Percentiles rank a stretch among this genome's conserved stretches.
phyloP scores from a whole-genome alignment of 78 protist species.

The Capsaspora owczarzaki region DNA sequence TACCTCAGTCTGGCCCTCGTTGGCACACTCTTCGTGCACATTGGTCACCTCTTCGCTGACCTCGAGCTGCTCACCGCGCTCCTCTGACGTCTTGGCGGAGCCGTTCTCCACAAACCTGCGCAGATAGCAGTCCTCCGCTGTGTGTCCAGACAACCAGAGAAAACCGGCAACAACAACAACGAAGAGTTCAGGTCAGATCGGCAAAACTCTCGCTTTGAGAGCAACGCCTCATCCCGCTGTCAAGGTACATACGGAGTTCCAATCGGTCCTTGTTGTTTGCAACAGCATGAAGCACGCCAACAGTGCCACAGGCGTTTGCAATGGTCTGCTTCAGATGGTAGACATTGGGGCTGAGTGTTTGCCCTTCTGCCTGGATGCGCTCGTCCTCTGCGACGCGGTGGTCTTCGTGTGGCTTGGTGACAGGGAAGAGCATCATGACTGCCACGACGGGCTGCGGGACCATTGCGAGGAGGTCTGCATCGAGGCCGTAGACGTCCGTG shows the following conservation, averaged over 20 bases:
- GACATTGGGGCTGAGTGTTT: conserved; percentile 15
- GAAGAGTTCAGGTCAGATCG: too few relatives aligned
- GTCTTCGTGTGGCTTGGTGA: conserved; percentile 37
- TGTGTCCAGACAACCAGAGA: too few relatives aligned
- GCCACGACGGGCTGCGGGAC: conserved; percentile 84
- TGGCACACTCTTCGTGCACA: conserved; percentile 58
- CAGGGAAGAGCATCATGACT: conserved; percentile 78
- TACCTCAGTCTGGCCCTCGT: conserved; percentile 49
- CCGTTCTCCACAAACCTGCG: too few relatives aligned
- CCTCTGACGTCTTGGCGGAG: too few relatives aligned
- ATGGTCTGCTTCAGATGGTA: conserved; percentile 69
- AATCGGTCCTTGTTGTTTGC: conserved; percentile 53
- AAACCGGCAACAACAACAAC: too few relatives aligned
- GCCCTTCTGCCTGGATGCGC: conserved; percentile 1
- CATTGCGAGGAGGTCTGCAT: conserved; percentile 68
- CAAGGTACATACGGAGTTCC: too few relatives aligned
- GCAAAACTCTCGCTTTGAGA: too few relatives aligned
- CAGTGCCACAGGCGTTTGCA: conserved; percentile 91
- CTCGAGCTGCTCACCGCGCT: too few relatives aligned
- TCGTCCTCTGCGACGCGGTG: conserved; percentile 1
- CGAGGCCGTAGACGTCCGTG: conserved; percentile 79
- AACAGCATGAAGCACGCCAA: conserved; percentile 74
- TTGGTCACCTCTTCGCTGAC: too few relatives aligned
- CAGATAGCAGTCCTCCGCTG: too few relatives aligned
- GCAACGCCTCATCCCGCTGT: too few relatives aligned